Evolutionary conservation across 164 flowering plant genomes (phyloP), one percentile per base, ranked within the genome.

Genomic region (Chloranthus sessilifolius): DNA sequence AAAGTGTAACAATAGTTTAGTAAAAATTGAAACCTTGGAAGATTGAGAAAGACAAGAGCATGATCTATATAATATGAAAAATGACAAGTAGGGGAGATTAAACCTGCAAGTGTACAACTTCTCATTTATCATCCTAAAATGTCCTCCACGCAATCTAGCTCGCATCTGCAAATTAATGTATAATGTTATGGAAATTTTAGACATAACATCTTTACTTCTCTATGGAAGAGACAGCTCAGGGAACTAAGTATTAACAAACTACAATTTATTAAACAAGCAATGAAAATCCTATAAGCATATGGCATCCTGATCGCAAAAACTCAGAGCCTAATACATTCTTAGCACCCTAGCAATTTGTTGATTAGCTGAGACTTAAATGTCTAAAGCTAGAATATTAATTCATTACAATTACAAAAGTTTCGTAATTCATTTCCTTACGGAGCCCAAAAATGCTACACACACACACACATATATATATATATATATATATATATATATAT

Each of bases 71-170:
- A n/a, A n/a, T n/a, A n/a, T n/a, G 7, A 15, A 15, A 2, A 33
- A 23, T 22, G 2, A 7, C 21, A 4, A 3, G 24, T 2, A 11
- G 38, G 38, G 25, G 38, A 5, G 8, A 19, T 1, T 6, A 36
- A 64, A 88, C 97, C 77, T 76, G 86, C 94, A 88, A 73, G 96
- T 88, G 65, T 88, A 92, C 58, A 92, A 80, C 81, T 86, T 88
- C 68, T 92, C 95, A 56, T 92, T 92, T 12, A 92, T 51, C 99
- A 83, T 88, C 66, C 99, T 78, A 40, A 92, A 88, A 68, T 83
- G 90, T 2, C 96, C 94, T 15, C 94, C 96, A 0, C 85, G 64
- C 60, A 92, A 69, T 64, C 66, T 80, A 8, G 91, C 95, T 62
- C 67, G 70, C 95, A 88, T 86, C 95, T 92, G 64, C 65, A 22